phyloP scores from a whole-genome alignment of 1,284 basidiomycete species.

The Irpex sp. region DNA sequence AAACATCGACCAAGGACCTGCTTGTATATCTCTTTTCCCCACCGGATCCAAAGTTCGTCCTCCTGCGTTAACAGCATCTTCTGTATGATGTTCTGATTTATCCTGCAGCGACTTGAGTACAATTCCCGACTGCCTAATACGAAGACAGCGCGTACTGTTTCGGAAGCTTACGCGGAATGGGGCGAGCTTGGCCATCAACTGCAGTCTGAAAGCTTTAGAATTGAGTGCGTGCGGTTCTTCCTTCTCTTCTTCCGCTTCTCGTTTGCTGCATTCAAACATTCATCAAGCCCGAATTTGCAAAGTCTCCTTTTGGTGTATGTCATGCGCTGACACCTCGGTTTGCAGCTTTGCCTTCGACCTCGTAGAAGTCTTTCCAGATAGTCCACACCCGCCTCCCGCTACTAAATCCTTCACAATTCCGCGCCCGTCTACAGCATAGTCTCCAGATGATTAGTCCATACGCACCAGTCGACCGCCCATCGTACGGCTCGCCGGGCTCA shows the following conservation, averaged over 20 bases:
- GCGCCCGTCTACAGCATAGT: constrained; percentile 57
- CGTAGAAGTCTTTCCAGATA: constrained; percentile 86
- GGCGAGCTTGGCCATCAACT: constrained; percentile 64
- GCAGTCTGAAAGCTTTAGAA: constrained; percentile 63
- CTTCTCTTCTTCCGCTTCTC: constrained; percentile 5
- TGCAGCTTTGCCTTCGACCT: constrained; percentile 80
- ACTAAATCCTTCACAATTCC: constrained; percentile 73
- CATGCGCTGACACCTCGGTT: constrained; percentile 15
- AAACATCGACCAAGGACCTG: constrained; percentile 57
- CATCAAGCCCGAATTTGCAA: background rate
- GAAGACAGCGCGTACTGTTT: constrained; percentile 8
- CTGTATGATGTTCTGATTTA: background rate
- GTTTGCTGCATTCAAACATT: background rate
- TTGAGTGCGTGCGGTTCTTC: constrained; percentile 53
- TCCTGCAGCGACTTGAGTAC: background rate
- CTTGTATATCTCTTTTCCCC: constrained; percentile 70
- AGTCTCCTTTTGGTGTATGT: background rate
- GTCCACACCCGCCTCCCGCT: constrained; percentile 80
- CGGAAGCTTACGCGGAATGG: constrained; percentile 41
- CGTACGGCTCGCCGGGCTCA: constrained; percentile 11
- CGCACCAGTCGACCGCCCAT: constrained; percentile 13
- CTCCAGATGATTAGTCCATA: constrained; percentile 23
- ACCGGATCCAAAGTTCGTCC: constrained; percentile 50
- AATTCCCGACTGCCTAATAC: constrained; percentile 2
- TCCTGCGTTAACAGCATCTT: background rate